These are phyloP conservation scores for Allantophomopsis lycopodina DNA, from an alignment of 2,329 filamentous ascomycete genomes.

Conservation along the genomic window DNA sequence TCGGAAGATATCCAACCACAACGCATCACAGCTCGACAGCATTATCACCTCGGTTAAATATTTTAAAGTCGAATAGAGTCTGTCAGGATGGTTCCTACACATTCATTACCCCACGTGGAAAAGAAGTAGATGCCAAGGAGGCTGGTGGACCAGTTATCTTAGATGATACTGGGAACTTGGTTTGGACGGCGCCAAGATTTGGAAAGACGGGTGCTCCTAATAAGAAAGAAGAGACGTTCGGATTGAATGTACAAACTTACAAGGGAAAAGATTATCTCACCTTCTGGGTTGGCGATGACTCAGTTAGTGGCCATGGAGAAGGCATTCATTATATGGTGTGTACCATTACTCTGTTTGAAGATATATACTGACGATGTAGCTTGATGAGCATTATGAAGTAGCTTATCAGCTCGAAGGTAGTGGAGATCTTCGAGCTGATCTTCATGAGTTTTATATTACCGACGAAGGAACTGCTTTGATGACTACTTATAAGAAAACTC, in stretches of 20 bases:
- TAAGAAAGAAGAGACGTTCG: too few relatives aligned
- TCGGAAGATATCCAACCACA: constrained; percentile 20
- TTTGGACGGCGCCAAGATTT: constrained; percentile 26
- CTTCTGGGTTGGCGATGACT: constrained; percentile 32
- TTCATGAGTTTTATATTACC: constrained; percentile 30
- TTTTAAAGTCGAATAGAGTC: constrained; percentile 13
- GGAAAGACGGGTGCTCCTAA: constrained; percentile 26
- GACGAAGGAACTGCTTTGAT: constrained; percentile 25
- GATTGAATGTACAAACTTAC: constrained; percentile 25
- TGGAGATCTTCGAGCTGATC: constrained; percentile 22
- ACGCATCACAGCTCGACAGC: constrained; percentile 18
- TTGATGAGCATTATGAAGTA: constrained; percentile 17
- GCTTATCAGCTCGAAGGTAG: constrained; percentile 22
- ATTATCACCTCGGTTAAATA: constrained; percentile 20
- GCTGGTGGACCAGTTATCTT: constrained; percentile 26
- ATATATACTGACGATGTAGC: constrained; percentile 3
- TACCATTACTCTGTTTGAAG: neutral
- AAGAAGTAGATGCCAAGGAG: constrained; percentile 17
- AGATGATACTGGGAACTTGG: constrained; percentile 26
- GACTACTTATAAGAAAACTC: constrained; percentile 23
- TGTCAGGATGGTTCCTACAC: constrained; percentile 25
- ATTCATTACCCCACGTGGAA: constrained; percentile 23
- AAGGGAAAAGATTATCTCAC: constrained; percentile 28
- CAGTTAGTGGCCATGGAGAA: constrained; percentile 29
- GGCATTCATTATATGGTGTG: constrained; percentile 31